Evolutionary conservation across 495 filamentous ascomycete genomes (phyloP), one percentile per base, ranked within the genome.

Genomic region (Pyronema omphalodes): DNA sequence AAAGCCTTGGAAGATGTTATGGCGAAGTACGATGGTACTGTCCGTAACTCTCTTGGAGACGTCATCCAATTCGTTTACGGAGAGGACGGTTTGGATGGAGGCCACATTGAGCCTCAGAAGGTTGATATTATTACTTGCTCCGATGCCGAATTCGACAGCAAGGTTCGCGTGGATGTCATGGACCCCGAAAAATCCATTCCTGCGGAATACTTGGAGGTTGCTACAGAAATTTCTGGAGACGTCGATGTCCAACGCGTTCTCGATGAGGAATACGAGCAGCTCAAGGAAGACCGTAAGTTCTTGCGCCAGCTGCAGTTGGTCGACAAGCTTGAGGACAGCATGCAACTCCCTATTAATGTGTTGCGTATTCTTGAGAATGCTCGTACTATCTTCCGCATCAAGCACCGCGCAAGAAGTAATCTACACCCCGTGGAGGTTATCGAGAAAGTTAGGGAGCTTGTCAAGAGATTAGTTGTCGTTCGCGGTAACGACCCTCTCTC

Each of bases 21-120:
- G 77, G 86, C 87, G 36, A 93, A 91, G 66, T 99, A 99, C 66
- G 91, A 99, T 66, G 88, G 89, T 41, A 99, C 91, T 9, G 86
- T 99, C 15, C 82, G 91, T 15, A 96, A 99, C 68, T 96, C 93
- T 29, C 75, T 95, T 36, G 89, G 89, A 36, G 91, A 96, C 66
- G 84, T 99, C 59, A 84, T 99, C 50, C 89, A 99, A 68, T 96
- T 96, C 70, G 73, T 94, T 51, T 99, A 99, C 57, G 91, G 91
- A 58, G 93, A 99, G 67, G 91, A 99, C 67, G 91, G 91, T 59
- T 75, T 95, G 5, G 91, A 99, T 63, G 91, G 82, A 63, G 78
- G 80, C 45, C 74, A 79, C 58, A 96, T 99, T 52, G 91, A 99
- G 68, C 81, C 87, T 55, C 93, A 99, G 65, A 73, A 76, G 9